phyloP scores from a whole-genome alignment of 495 filamentous ascomycete species.

The Rostrohypoxylon terebratum region DNA sequence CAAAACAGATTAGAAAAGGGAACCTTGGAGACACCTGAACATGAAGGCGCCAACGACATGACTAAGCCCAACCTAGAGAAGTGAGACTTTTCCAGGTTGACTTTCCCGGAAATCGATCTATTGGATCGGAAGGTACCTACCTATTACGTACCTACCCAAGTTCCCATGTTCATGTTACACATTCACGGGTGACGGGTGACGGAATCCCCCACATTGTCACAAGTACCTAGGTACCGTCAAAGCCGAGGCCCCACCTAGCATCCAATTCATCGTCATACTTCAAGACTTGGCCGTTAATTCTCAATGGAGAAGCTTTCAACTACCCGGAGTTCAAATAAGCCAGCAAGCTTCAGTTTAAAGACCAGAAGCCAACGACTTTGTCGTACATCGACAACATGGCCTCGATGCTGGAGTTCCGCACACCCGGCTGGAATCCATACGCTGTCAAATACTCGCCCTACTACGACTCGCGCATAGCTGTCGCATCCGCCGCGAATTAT shows the following conservation, averaged over 20 bases:
- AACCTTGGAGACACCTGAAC: neutral
- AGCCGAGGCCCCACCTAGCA: constrained; percentile 45
- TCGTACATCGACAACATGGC: constrained; percentile 49
- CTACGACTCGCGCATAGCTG: constrained; percentile 92
- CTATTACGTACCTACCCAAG: no score
- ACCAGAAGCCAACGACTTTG: constrained; percentile 14
- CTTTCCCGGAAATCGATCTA: constrained; percentile 18
- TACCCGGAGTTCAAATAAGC: constrained; percentile 23
- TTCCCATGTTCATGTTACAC: constrained; percentile 7
- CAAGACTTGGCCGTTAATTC: constrained; percentile 7
- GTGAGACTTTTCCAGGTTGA: neutral
- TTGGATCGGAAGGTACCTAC: neutral
- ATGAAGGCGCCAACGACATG: neutral
- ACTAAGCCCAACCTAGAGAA: neutral
- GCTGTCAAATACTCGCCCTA: constrained; percentile 97
- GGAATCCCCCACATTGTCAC: constrained; percentile 6
- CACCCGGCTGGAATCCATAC: constrained; percentile 92
- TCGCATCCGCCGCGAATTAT: constrained; percentile 88
- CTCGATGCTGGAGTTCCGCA: constrained; percentile 91
- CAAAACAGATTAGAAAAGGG: constrained; percentile 9
- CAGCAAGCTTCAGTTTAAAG: constrained; percentile 1
- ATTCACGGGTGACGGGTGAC: no score
- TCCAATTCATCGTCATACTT: constrained; percentile 34
- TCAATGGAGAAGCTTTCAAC: constrained; percentile 11
- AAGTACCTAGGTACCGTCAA: constrained; percentile 12